These are phyloP conservation scores for Fraxinus ornus DNA, from an alignment of 305 asterid species.

Conservation along the genomic window DNA sequence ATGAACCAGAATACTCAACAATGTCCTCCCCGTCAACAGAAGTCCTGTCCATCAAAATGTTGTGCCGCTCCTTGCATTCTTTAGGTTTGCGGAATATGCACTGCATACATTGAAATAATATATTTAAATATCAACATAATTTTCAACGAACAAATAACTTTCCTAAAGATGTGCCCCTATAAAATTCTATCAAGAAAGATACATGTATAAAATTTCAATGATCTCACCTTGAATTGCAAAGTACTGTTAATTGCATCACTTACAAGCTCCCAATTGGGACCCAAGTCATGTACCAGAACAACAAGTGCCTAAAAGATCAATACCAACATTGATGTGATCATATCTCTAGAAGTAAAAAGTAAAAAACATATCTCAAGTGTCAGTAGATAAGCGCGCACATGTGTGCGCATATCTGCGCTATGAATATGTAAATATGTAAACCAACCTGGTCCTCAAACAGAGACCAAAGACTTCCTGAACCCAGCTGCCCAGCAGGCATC, in stretches of 20 bases:
- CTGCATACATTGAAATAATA: conserved; percentile 38
- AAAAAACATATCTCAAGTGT: conserved; percentile 22
- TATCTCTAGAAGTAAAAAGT: conserved; percentile 11
- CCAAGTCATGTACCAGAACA: conserved; percentile 82
- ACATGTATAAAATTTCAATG: not conserved
- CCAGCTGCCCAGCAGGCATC: conserved; percentile 55
- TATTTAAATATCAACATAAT: conserved; percentile 19
- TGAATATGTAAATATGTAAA: conserved; percentile 22
- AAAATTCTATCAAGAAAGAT: conserved; percentile 16
- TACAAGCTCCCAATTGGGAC: conserved; percentile 87
- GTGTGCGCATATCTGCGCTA: conserved; percentile 4
- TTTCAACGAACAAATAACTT: conserved; percentile 10
- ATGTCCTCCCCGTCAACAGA: conserved; percentile 79
- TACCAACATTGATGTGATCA: conserved; percentile 11
- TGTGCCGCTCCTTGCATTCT: conserved; percentile 84
- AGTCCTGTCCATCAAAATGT: conserved; percentile 65
- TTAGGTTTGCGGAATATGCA: conserved; percentile 74
- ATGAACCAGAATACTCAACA: conserved; percentile 83
- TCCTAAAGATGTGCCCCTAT: conserved; percentile 12
- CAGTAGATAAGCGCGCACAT: conserved; percentile 2
- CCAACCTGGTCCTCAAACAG: conserved; percentile 79
- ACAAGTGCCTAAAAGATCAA: conserved; percentile 61
- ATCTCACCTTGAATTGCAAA: conserved; percentile 69
- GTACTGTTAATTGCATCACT: conserved; percentile 79
- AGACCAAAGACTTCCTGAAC: conserved; percentile 70